These are phyloP conservation scores for Amanita muscaria DNA, from an alignment of 768 basidiomycete species.

Conservation along the genomic window DNA sequence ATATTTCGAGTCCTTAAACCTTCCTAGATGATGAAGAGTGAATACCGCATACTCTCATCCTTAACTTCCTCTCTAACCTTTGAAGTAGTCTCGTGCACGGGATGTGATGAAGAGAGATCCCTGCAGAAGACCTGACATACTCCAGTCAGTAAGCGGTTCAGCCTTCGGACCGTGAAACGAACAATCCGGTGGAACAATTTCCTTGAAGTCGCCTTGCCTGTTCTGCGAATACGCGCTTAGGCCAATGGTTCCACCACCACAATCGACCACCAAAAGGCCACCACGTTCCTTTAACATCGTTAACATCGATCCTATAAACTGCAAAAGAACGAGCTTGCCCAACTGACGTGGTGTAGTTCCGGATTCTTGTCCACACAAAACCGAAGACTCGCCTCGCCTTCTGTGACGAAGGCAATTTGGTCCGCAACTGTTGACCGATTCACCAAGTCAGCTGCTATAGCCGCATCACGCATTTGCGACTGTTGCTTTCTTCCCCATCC, in stretches of 20 bases:
- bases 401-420: constrained; percentile 41
- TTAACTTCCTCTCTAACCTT: no score
- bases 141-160: no score
- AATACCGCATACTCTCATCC: no score
- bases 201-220: neutral
- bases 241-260: constrained; percentile 8
- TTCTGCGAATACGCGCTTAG: constrained; percentile 5
- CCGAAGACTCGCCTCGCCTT: constrained; percentile 48
- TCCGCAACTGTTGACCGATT: constrained; percentile 20
- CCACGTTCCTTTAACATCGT: neutral
- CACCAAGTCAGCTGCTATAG: constrained; percentile 36
- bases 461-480: constrained; percentile 38
- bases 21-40: no score
- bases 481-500: constrained; percentile 51
- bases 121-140: no score
- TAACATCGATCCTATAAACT: no score
- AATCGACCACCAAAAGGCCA: constrained; percentile 6
- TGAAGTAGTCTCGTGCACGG: no score
- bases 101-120: no score
- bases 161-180: neutral
- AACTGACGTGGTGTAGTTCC: no score
- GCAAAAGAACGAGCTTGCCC: no score
- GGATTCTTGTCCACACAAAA: constrained; percentile 38
- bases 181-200: no score
- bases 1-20: no score